These are phyloP conservation scores for Conticribra weissflogii DNA, from an alignment of 108 stramenopile species.

Conservation along the genomic window DNA sequence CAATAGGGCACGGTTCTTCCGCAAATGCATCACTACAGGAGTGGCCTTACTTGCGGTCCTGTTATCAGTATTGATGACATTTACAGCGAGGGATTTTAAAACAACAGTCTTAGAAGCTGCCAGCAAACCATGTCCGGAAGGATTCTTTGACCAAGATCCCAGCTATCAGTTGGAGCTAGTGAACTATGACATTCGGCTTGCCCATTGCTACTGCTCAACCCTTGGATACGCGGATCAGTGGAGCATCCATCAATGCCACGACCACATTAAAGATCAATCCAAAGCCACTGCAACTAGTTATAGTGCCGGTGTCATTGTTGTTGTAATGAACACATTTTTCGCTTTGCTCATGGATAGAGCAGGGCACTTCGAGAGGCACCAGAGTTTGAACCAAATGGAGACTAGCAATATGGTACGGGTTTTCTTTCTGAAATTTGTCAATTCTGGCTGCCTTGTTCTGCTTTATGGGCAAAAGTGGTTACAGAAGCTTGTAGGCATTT, in stretches of 20 bases:
- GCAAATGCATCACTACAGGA: conserved; percentile 52
- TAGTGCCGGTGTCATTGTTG: conserved; percentile 54
- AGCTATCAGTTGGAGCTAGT: conserved; percentile 41
- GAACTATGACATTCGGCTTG: conserved; percentile 21
- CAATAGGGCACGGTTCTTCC: conserved; percentile 30
- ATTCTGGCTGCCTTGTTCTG: conserved; percentile 58
- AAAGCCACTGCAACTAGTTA: conserved; percentile 45
- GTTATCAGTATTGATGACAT: conserved; percentile 56
- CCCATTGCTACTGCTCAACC: conserved; percentile 60
- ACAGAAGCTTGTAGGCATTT: conserved; percentile 34
- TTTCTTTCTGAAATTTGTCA: conserved; percentile 64
- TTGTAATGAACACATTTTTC: conserved; percentile 57
- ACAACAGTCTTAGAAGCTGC: conserved; percentile 32
- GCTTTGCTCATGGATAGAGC: conserved; percentile 52
- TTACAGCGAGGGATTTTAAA: conserved; percentile 58
- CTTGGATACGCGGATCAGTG: conserved; percentile 38
- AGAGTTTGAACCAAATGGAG: conserved; percentile 58
- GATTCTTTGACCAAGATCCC: conserved; percentile 28
- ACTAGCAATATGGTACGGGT: conserved; percentile 56
- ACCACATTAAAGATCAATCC: conserved; percentile 21
- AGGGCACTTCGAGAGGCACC: conserved; percentile 65
- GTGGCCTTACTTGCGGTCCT: conserved; percentile 53
- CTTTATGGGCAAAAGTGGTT: conserved; percentile 52
- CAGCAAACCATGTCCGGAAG: conserved; percentile 39
- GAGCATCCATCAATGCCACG: conserved; percentile 44